Conservation (phyloP, 176 grass and related monocot genomes). For the Oryza coarctata region DNA sequence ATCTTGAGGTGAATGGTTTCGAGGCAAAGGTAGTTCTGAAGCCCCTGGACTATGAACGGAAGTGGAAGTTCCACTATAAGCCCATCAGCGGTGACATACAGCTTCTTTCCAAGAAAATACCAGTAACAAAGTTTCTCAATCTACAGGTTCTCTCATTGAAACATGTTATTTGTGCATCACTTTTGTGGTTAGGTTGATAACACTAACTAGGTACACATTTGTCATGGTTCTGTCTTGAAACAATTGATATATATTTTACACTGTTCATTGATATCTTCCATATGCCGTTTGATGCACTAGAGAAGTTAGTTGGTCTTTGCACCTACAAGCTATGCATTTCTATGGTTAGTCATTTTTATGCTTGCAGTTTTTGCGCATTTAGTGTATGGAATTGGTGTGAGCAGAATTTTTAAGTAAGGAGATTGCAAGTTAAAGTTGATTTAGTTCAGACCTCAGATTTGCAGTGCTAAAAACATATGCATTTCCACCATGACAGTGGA, state of each 20-base stretch:
- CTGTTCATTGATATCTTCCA: neutral
- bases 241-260: neutral
- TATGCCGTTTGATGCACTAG: neutral
- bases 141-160: conserved; percentile 58
- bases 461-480: neutral
- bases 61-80: conserved; percentile 78
- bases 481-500: neutral
- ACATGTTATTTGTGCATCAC: neutral
- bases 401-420: neutral
- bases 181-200: neutral
- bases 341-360: neutral
- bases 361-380: neutral
- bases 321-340: neutral
- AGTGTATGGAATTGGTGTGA: neutral
- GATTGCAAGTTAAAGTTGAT: neutral
- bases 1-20: conserved; percentile 74
- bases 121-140: conserved; percentile 86
- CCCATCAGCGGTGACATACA: conserved; percentile 79
- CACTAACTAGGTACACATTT: neutral
- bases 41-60: conserved; percentile 61
- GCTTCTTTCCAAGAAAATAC: conserved; percentile 92
- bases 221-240: neutral
- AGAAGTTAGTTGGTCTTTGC: neutral
- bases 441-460: neutral
- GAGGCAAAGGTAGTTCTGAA: conserved; percentile 89